Base-by-base conservation (phyloP, 148 eudicot species). In the Rhododendron mucronatum region DNA sequence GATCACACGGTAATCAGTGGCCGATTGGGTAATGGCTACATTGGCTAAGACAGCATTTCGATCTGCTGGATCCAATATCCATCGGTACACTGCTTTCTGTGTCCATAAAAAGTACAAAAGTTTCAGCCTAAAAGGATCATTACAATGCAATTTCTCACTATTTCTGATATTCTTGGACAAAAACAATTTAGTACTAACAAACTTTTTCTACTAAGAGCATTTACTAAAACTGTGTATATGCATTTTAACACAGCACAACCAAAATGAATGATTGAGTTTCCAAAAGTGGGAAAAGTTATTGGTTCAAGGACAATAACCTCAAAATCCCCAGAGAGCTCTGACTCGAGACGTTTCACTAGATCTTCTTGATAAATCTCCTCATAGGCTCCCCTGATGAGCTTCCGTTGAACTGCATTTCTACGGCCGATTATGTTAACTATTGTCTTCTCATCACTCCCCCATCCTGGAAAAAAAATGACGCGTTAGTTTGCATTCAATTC, bases 391-490 rank as follows among this genome's bases (percentile, higher is more conserved):
- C 91, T 89, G 73, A 95, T 95, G 82, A 89, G 78, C 87, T 89
- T 91, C 83, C 95, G 90, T 79, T 95, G 98, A 45, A 45, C 61
- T 44, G 92, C 91, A 88, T 90, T 93, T 86, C 98, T 89, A 48
- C 91, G 97, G 13, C 92, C 95, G 11, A 95, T 88, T 48, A 95
- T 89, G 63, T 86, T 71, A 14, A 95, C 92, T 20, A 95, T 78
- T 16, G 91, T 92, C 92, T 93, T 94, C 88, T 95, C 98, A 85
- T 94, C 90, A 13, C 97, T 94, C 85, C 98, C 96, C 91, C 91
- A 94, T 59, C 95, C 97, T 94, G 87, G 13, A 59, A 44, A 45
- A 75, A n/a, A 48, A 20, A 3, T 71, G 41, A 30, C 11, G 1
- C 8, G 1, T 75, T 7, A 6, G 47, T 75, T 37, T 75, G n/a